A percentile compares a stretch with the other conserved stretches of the same genome.
phyloP scores from a whole-genome alignment of 2,329 filamentous ascomycete genomes.

The Epichloe uncinata region DNA sequence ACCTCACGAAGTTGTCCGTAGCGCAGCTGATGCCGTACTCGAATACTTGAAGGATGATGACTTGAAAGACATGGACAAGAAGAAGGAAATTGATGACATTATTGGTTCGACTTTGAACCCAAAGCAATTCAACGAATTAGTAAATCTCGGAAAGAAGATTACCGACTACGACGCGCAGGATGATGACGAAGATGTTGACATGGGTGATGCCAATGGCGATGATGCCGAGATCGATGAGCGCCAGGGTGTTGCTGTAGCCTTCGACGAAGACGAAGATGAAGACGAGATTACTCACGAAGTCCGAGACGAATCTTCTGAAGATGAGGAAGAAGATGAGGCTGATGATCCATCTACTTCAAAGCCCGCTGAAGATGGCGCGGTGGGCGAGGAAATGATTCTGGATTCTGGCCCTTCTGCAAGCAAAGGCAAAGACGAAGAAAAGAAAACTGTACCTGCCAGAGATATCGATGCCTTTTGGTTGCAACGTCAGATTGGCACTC shows the following conservation, averaged over 20 bases:
- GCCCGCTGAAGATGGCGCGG: constrained; percentile 31
- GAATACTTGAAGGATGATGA: constrained; percentile 92
- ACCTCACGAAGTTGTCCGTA: constrained; percentile 78
- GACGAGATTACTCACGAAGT: constrained; percentile 71
- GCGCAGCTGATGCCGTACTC: constrained; percentile 81
- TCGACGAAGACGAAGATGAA: constrained; percentile 83
- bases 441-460: constrained; percentile 59
- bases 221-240: constrained; percentile 79
- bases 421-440: constrained; percentile 35
- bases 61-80: constrained; percentile 95
- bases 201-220: constrained; percentile 48
- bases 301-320: constrained; percentile 73
- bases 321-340: constrained; percentile 50
- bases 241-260: constrained; percentile 94
- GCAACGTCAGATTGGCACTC: constrained; percentile 75
- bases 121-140: constrained; percentile 92
- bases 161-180: constrained; percentile 97
- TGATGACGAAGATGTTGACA: constrained; percentile 78
- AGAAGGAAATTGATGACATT: constrained; percentile 92
- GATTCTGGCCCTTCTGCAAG: constrained; percentile 46
- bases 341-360: constrained; percentile 19
- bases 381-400: constrained; percentile 75
- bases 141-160: constrained; percentile 96
- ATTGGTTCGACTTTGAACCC: constrained; percentile 68
- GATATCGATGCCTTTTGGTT: constrained; percentile 98